A percentile compares a stretch with the other conserved stretches of the same genome.
Evolutionary conservation across 2,329 filamentous ascomycete species (phyloP).

Genomic region (Fonsecaea nubica): DNA sequence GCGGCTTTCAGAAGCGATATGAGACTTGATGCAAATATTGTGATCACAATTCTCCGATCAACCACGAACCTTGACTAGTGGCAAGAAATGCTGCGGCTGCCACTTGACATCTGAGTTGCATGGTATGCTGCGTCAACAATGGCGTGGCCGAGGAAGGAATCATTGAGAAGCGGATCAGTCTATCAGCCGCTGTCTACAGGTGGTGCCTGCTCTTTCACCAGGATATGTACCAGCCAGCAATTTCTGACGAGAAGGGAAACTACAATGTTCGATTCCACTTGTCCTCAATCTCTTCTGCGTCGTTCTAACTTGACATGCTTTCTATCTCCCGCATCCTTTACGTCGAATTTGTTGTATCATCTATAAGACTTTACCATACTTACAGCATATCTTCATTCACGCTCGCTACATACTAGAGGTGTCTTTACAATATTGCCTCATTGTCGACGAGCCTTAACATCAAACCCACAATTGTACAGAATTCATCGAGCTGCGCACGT

Average conservation of each 20-base stretch:
- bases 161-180: not conserved
- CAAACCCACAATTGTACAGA: not conserved
- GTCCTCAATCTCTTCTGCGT: not conserved
- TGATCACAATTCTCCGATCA: not conserved
- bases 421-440: not conserved
- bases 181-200: not conserved
- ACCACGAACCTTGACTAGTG: not conserved
- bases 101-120: not conserved
- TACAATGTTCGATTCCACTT: not conserved
- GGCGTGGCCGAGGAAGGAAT: not conserved
- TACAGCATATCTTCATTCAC: not conserved
- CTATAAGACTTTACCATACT: not conserved
- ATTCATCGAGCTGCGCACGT: not conserved
- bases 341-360: not conserved
- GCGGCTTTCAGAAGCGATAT: not conserved
- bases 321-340: not conserved
- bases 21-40: not conserved
- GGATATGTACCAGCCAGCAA: not conserved
- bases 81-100: not conserved
- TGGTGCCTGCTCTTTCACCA: not conserved
- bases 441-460: not conserved
- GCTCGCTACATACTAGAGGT: not conserved
- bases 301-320: not conserved
- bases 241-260: not conserved
- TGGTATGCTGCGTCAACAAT: not conserved